Conservation (phyloP, 257 asterid genomes). For the Coffea eugenioides region DNA sequence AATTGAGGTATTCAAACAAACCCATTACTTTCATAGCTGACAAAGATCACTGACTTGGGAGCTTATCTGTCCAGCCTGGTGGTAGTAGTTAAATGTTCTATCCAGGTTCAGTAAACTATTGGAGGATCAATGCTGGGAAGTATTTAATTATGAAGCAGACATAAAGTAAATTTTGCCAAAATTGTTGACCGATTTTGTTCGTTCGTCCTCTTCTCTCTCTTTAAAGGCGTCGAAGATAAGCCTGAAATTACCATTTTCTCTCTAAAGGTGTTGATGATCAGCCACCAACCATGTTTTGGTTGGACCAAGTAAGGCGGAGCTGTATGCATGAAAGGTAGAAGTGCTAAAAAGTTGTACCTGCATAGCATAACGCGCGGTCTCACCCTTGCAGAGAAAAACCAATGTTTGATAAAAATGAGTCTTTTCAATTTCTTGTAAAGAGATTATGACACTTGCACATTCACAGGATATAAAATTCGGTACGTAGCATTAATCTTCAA, state of each 20-base stretch:
- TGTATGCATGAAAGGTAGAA: no score
- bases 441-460: no score
- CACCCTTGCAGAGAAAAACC: no score
- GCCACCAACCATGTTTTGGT: no score
- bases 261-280: constrained; percentile 46
- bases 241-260: constrained; percentile 22
- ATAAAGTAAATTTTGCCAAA: constrained; percentile 37
- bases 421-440: no score
- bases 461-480: no score
- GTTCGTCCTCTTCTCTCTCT: constrained; percentile 42
- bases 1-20: no score
- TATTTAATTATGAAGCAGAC: constrained; percentile 46
- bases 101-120: constrained; percentile 36
- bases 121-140: constrained; percentile 24
- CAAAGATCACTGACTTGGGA: constrained; percentile 37
- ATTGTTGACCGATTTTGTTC: constrained; percentile 27
- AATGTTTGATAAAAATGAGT: no score
- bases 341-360: no score
- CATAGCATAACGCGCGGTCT: no score
- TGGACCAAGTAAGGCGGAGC: no score
- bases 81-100: constrained; percentile 25
- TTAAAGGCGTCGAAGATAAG: constrained; percentile 45
- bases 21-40: constrained; percentile 17
- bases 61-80: constrained; percentile 47
- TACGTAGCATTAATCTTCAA: no score